These are phyloP conservation scores for Striga asiatica DNA, from an alignment of 257 asterid genomes.

Conservation along the genomic window DNA sequence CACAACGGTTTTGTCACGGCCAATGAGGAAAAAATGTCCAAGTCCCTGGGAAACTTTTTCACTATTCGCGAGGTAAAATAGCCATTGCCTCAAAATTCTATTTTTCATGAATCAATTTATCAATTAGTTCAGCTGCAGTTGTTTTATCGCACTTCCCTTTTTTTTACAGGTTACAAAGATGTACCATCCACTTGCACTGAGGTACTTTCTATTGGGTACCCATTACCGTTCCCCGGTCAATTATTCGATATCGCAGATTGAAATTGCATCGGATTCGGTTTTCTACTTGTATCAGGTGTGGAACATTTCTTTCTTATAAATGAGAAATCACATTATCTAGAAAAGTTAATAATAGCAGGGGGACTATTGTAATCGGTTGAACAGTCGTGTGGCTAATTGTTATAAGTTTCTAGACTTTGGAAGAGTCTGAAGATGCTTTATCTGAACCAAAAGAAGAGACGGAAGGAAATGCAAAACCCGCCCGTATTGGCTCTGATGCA, in stretches of 20 bases:
- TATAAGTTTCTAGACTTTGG: slow-evolving; percentile 38
- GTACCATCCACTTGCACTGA: slow-evolving; percentile 70
- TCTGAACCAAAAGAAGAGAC: slow-evolving; percentile 21
- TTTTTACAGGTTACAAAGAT: slow-evolving; percentile 45
- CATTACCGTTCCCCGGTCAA: slow-evolving; percentile 71
- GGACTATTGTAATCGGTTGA: background rate
- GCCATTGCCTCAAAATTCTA: background rate
- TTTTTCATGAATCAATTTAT: background rate
- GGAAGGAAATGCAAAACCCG: slow-evolving; percentile 22
- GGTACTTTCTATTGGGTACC: slow-evolving; percentile 58
- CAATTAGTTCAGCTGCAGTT: background rate
- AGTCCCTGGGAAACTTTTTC: slow-evolving; percentile 57
- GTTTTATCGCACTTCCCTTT: background rate
- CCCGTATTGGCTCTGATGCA: slow-evolving; percentile 24
- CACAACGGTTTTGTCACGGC: slow-evolving; percentile 64
- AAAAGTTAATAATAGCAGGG: no score
- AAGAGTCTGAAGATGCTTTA: slow-evolving; percentile 37
- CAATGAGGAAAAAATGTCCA: slow-evolving; percentile 64
- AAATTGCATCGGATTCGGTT: slow-evolving; percentile 53
- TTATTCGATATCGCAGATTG: slow-evolving; percentile 45
- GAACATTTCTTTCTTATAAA: background rate
- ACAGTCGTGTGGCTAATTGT: background rate
- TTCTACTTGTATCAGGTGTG: slow-evolving; percentile 56
- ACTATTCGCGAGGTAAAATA: slow-evolving; percentile 59
- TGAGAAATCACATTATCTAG: no score